phyloP scores from a whole-genome alignment of 1,139 yeast species.

The Waltiozyma solani region DNA sequence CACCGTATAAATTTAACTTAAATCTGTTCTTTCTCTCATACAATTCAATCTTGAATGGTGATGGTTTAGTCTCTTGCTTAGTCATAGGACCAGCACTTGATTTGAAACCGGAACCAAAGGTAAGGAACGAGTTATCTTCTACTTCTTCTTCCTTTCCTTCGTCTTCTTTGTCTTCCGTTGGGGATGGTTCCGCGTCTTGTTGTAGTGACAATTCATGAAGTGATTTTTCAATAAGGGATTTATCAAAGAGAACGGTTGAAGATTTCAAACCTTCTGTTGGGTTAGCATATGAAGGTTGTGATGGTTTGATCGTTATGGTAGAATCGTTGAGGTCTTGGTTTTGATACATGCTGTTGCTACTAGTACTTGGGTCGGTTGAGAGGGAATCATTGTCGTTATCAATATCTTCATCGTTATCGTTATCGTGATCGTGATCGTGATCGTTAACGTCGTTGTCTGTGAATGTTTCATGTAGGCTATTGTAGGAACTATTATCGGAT shows the following conservation, averaged over 20 bases:
- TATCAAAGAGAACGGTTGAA: constrained; percentile 11
- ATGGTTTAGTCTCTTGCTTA: background rate
- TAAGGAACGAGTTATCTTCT: background rate
- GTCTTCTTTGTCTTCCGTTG: background rate
- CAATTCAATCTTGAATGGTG: constrained; percentile 16
- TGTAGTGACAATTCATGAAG: constrained; percentile 7
- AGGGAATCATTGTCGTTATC: no score
- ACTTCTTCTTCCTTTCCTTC: background rate
- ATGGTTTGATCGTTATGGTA: constrained; percentile 3
- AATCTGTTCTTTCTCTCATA: constrained; percentile 15
- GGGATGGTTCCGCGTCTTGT: background rate
- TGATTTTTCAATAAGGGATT: constrained; percentile 16
- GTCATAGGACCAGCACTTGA: background rate
- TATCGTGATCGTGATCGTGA: no score
- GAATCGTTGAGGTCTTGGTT: constrained; percentile 1
- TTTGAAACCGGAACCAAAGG: background rate
- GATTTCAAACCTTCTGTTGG: constrained; percentile 2
- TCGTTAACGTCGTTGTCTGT: no score
- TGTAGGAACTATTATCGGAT: constrained; percentile 17
- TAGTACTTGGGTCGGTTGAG: background rate
- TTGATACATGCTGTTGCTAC: background rate
- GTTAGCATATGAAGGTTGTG: background rate
- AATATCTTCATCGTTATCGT: no score
- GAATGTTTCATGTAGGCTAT: constrained; percentile 11
- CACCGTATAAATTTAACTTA: constrained; percentile 15